These are phyloP conservation scores for Bonia amplexicaulis DNA, from an alignment of 176 grass and related monocot species.

Conservation along the genomic window DNA sequence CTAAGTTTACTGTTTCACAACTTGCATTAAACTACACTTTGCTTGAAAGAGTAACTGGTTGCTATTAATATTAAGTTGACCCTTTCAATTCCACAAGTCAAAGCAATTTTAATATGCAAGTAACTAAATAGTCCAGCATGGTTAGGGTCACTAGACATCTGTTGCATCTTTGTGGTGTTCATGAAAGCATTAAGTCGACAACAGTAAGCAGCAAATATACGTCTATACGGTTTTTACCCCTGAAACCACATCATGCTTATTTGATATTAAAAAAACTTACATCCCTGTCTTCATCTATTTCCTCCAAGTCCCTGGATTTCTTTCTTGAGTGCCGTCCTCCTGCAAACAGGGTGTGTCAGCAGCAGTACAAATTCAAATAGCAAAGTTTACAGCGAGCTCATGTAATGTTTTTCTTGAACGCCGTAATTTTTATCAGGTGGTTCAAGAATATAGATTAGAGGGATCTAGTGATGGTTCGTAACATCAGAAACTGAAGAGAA, in stretches of 20 bases:
- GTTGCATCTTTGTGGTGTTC: neutral
- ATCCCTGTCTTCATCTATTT: slow-evolving; percentile 36
- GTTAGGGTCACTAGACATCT: neutral
- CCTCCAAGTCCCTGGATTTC: slow-evolving; percentile 37
- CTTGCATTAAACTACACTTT: neutral
- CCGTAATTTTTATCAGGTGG: neutral
- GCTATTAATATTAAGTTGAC: neutral
- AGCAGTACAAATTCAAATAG: neutral
- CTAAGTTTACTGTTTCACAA: neutral
- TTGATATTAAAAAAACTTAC: slow-evolving; percentile 40
- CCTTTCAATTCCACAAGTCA: neutral
- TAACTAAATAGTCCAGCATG: neutral
- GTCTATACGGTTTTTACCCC: neutral
- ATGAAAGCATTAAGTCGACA: neutral
- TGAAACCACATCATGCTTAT: neutral
- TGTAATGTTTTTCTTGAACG: neutral
- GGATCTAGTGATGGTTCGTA: neutral
- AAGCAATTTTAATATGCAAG: neutral
- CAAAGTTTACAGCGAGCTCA: neutral
- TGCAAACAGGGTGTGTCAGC: slow-evolving; percentile 31
- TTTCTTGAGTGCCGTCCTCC: slow-evolving; percentile 49
- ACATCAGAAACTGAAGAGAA: neutral
- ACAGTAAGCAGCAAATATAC: neutral
- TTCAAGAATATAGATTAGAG: neutral
- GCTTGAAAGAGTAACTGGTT: neutral